Evolutionary conservation across 2,329 filamentous ascomycete genomes (phyloP).

Genomic region (Lachnum nothofagi): DNA sequence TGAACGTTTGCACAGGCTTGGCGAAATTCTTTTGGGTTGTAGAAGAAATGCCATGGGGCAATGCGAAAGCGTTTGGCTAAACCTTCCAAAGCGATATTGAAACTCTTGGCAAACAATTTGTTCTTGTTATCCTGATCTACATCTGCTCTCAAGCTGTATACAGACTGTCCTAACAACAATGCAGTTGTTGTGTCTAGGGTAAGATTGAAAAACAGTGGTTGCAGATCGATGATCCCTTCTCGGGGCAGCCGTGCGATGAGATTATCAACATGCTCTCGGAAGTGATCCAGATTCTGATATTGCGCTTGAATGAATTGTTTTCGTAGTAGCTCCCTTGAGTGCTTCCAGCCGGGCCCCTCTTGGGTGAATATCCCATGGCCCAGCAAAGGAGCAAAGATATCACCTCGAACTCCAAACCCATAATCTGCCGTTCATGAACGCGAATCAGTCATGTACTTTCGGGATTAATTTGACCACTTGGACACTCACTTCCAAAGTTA

Average conservation of each 20-base stretch:
- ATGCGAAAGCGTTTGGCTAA: too few relatives aligned
- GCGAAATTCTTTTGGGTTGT: too few relatives aligned
- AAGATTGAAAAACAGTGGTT: slow-evolving; percentile 53
- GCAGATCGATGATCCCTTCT: slow-evolving; percentile 41
- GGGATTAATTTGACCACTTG: background rate
- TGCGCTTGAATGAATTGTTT: slow-evolving; percentile 24
- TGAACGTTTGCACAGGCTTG: too few relatives aligned
- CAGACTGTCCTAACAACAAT: slow-evolving; percentile 53
- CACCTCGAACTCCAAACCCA: slow-evolving; percentile 25
- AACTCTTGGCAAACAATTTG: too few relatives aligned
- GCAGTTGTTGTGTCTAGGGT: slow-evolving; percentile 53
- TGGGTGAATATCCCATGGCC: slow-evolving; percentile 36
- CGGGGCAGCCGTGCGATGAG: slow-evolving; percentile 26
- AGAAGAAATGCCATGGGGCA: too few relatives aligned
- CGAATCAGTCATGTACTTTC: background rate
- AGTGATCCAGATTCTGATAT: slow-evolving; percentile 15
- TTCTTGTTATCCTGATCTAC: too few relatives aligned
- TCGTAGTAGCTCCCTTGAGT: slow-evolving; percentile 29
- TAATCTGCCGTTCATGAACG: slow-evolving; percentile 19
- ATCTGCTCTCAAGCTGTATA: slow-evolving; percentile 38
- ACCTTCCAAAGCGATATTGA: too few relatives aligned
- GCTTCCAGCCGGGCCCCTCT: slow-evolving; percentile 33
- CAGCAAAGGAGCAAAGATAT: slow-evolving; percentile 28
- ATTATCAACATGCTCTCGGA: slow-evolving; percentile 25
- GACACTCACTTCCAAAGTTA: slow-evolving; percentile 22